A percentile compares a stretch with the other conserved stretches of the same genome.
phyloP scores from a whole-genome alignment of 1,139 yeast species.

The Spencermartinsiella ligniputridi region DNA sequence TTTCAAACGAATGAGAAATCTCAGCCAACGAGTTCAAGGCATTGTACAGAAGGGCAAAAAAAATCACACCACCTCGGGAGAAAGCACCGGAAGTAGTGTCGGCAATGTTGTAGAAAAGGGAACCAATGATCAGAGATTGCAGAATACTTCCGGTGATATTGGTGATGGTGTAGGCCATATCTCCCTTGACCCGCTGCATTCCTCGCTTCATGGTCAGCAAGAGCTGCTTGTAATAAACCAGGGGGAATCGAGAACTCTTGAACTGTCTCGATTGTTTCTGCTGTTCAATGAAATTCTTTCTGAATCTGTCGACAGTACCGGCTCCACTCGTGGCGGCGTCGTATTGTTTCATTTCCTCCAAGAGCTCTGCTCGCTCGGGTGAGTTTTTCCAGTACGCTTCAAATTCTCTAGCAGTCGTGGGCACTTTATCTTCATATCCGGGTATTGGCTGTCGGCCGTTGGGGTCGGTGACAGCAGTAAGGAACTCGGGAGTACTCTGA shows the following conservation, averaged over 20 bases:
- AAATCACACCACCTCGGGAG: conserved; percentile 53
- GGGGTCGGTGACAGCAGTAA: conserved; percentile 66
- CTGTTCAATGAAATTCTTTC: conserved; percentile 37
- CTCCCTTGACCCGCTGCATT: conserved; percentile 53
- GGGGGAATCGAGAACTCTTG: conserved; percentile 42
- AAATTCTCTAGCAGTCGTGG: conserved; percentile 54
- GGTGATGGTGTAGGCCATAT: conserved; percentile 48
- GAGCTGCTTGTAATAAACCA: conserved; percentile 46
- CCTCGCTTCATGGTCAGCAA: conserved; percentile 45
- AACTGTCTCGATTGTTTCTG: conserved; percentile 45
- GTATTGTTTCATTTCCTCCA: conserved; percentile 43
- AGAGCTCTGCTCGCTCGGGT: conserved; percentile 41
- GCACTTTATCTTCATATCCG: conserved; percentile 53
- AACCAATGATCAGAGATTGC: conserved; percentile 52
- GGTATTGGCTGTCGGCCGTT: conserved; percentile 41
- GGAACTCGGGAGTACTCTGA: conserved; percentile 61
- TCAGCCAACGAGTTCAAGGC: conserved; percentile 57
- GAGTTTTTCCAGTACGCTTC: conserved; percentile 53
- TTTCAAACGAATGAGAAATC: conserved; percentile 51
- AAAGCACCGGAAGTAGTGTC: conserved; percentile 49
- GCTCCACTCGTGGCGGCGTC: conserved; percentile 35
- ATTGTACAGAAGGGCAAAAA: conserved; percentile 54
- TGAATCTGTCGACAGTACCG: conserved; percentile 37
- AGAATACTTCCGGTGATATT: conserved; percentile 46
- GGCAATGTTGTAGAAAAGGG: conserved; percentile 51